Base-by-base conservation (phyloP, 441 rosid species). In the Gossypium lobatum region DNA sequence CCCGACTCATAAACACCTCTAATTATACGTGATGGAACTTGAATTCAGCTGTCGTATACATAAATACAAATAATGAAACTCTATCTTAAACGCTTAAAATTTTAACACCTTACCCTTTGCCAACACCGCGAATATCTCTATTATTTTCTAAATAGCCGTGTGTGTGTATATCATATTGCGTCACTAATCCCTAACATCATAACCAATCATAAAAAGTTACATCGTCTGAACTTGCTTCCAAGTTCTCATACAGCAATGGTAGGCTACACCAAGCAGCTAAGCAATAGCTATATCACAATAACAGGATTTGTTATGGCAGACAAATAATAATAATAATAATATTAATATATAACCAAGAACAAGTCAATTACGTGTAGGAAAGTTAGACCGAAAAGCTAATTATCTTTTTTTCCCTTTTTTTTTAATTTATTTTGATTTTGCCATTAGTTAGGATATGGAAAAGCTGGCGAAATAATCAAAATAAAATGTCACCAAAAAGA, bases 281-380 rank as follows among this genome's bases (percentile, higher is more conserved):
- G 17, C 13, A 54, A 20, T 62, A 48, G 59, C 60, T 7, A 39
- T 18, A 20, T 3, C 31, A 18, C 46, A 58, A 7, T 50, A 77
- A 58, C 48, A 52, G 26, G 68, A 77, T 74, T 81, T 31, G 81
- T 70, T 70, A 73, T 42, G 50, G 42, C 17, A 42, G 37, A 26
- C 14, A 63, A 18, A 7, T 5, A 31, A 23, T 9, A 9, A 21
- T 58, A 25, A 1, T 14, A 21, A 55, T n/a, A 31, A 0, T 23
- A 23, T 31, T 31, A 31, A 31, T 31, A 31, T 31, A 31, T 31
- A 31, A 31, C 37, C 37, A 31, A 31, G 37, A 39, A 25, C 42
- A 55, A 73, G 58, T 75, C 80, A 16, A 16, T 74, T 55, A 72
- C 91, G 88, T 84, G 87, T 61, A 57, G 77, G 78, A 18, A 75